Evolutionary conservation across 495 filamentous ascomycete genomes (phyloP).

Genomic region (Trichocladium uniseriatum): DNA sequence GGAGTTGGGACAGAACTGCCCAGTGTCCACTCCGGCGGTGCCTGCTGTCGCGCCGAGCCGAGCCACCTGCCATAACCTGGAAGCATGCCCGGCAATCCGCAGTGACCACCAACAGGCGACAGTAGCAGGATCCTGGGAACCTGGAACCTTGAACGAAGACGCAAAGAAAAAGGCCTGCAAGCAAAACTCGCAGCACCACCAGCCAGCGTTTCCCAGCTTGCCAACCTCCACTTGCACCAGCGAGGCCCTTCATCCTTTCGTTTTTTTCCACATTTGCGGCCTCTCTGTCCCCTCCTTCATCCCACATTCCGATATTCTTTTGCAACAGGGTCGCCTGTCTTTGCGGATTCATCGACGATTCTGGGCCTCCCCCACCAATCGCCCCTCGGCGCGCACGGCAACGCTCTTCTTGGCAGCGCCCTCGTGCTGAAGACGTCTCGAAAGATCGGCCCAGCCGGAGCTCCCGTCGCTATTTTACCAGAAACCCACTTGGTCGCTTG

Average conservation of each 20-base stretch:
- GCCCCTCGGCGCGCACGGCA: slow-evolving; percentile 7
- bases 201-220: slow-evolving; percentile 5
- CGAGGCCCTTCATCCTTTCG: not conserved
- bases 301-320: slow-evolving; percentile 1
- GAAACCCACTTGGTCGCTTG: not conserved
- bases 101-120: slow-evolving; percentile 7
- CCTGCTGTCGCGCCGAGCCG: slow-evolving; percentile 11
- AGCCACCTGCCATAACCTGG: slow-evolving; percentile 11
- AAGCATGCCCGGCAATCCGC: slow-evolving; percentile 10
- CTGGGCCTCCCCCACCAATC: not conserved
- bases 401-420: slow-evolving; percentile 10
- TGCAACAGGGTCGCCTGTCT: slow-evolving; percentile 1
- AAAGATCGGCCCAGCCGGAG: slow-evolving; percentile 1
- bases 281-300: not conserved
- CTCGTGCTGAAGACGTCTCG: not conserved
- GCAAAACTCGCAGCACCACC: not conserved
- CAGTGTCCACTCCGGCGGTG: slow-evolving; percentile 4
- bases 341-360: not conserved
- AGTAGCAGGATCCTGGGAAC: not conserved
- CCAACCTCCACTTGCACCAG: slow-evolving; percentile 9
- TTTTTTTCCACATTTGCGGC: slow-evolving; percentile 6
- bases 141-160: not conserved
- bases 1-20: not conserved
- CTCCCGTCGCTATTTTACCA: not conserved
- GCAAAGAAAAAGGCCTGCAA: not conserved